These are phyloP conservation scores for Raddia guianensis DNA, from an alignment of 176 grass and related monocot species.

Conservation along the genomic window DNA sequence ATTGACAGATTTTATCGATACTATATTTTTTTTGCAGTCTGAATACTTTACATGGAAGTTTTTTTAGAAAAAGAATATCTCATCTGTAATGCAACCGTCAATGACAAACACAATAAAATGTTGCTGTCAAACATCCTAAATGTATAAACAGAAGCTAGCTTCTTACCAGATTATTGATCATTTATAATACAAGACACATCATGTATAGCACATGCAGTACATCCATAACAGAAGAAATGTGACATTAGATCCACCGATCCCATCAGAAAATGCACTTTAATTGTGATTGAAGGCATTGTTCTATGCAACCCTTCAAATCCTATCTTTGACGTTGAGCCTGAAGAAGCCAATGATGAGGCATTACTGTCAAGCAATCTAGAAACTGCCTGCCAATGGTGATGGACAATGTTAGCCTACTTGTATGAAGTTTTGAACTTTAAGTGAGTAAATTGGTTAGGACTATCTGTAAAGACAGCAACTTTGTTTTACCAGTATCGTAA, in stretches of 20 bases:
- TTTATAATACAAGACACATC: neutral
- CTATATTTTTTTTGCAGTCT: neutral
- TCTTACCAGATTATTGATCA: neutral
- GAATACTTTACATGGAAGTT: neutral
- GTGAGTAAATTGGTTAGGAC: neutral
- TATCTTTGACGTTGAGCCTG: constrained; percentile 46
- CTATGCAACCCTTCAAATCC: constrained; percentile 21
- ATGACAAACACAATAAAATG: neutral
- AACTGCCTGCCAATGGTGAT: constrained; percentile 52
- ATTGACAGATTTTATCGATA: neutral
- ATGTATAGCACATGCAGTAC: constrained; percentile 15
- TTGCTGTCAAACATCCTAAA: neutral
- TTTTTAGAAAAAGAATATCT: neutral
- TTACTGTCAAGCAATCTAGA: constrained; percentile 63
- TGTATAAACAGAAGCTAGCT: constrained; percentile 9
- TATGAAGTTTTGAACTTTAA: constrained; percentile 18
- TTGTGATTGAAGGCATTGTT: constrained; percentile 15
- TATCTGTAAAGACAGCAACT: neutral
- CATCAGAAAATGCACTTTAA: neutral
- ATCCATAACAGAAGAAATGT: constrained; percentile 10
- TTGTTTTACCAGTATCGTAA: neutral
- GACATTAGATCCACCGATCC: neutral
- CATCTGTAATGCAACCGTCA: neutral
- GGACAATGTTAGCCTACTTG: constrained; percentile 2
- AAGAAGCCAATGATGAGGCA: constrained; percentile 20